Evolutionary conservation across 1,139 yeast species (phyloP).

Genomic region (Debaryomycetaceae sp.): DNA sequence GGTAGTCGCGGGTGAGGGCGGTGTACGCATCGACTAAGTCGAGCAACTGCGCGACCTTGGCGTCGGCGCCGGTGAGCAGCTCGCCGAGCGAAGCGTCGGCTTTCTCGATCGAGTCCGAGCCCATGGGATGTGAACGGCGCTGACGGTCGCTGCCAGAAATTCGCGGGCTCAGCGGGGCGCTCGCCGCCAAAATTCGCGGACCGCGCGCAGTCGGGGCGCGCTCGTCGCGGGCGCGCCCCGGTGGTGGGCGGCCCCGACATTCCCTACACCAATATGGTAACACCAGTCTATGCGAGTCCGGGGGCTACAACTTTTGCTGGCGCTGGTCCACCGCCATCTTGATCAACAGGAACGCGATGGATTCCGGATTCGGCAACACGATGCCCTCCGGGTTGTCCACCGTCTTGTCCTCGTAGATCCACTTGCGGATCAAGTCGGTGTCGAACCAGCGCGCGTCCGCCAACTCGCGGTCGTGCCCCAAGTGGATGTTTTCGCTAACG

Average conservation of each 20-base stretch:
- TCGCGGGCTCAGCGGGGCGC: background rate
- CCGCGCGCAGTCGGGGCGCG: background rate
- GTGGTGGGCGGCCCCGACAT: too few species aligned
- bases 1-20: slow-evolving; percentile 14
- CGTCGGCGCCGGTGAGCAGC: slow-evolving; percentile 13
- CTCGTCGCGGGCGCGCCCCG: slow-evolving; percentile 1
- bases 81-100: too few species aligned
- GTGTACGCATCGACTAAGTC: slow-evolving; percentile 30
- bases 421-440: slow-evolving; percentile 42
- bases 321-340: slow-evolving; percentile 41
- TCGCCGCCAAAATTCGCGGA: slow-evolving; percentile 1
- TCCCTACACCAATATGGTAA: too few species aligned
- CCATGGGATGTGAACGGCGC: slow-evolving; percentile 16
- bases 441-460: slow-evolving; percentile 85
- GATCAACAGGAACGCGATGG: slow-evolving; percentile 40
- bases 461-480: slow-evolving; percentile 82
- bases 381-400: slow-evolving; percentile 37
- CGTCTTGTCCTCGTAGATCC: slow-evolving; percentile 31
- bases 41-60: slow-evolving; percentile 19
- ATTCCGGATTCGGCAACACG: slow-evolving; percentile 36
- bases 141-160: background rate
- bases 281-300: background rate
- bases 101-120: too few species aligned
- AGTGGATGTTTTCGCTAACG: slow-evolving; percentile 53
- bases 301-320: slow-evolving; percentile 6